phyloP scores from a whole-genome alignment of 2,329 filamentous ascomycete genomes.

The Alternaria angustiovoidea region DNA sequence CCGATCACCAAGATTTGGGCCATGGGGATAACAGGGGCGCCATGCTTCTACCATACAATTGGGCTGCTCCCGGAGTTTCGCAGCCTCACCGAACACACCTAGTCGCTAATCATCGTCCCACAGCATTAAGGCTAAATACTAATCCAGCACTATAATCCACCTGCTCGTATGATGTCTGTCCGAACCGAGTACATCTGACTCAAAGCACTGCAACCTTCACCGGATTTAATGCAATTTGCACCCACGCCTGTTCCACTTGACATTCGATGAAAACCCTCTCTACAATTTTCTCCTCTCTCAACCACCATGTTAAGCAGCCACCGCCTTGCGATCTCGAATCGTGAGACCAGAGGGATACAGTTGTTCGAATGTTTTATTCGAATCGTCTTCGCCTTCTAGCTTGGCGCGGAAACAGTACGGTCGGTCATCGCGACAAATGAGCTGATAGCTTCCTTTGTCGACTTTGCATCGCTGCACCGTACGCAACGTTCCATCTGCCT shows the following conservation, averaged over 20 bases:
- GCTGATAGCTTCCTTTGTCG: slow-evolving; percentile 30
- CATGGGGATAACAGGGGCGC: slow-evolving; percentile 1
- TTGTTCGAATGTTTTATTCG: slow-evolving; percentile 30
- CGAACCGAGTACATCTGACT: not conserved
- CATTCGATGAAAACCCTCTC: not conserved
- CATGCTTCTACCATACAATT: not conserved
- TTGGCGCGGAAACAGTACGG: slow-evolving; percentile 37
- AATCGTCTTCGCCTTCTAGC: slow-evolving; percentile 9
- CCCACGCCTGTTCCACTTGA: not conserved
- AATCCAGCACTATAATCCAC: not conserved
- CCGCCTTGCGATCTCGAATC: slow-evolving; percentile 53
- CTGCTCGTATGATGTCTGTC: not conserved
- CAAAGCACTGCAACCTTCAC: not conserved
- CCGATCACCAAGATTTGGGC: slow-evolving; percentile 7
- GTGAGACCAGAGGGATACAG: slow-evolving; percentile 34
- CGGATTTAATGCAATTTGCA: not conserved
- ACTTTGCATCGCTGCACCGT: slow-evolving; percentile 29
- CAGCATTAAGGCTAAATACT: not conserved
- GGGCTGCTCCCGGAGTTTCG: not conserved
- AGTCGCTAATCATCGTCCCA: not conserved
- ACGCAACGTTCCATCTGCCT: slow-evolving; percentile 31
- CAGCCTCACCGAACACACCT: not conserved
- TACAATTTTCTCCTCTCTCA: not conserved
- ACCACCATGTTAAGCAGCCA: slow-evolving; percentile 41
- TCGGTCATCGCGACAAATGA: slow-evolving; percentile 28